Evolutionary conservation across 345 rosid genomes (phyloP), one percentile per base, ranked within the genome.

Genomic region (Pelargonium nanum): DNA sequence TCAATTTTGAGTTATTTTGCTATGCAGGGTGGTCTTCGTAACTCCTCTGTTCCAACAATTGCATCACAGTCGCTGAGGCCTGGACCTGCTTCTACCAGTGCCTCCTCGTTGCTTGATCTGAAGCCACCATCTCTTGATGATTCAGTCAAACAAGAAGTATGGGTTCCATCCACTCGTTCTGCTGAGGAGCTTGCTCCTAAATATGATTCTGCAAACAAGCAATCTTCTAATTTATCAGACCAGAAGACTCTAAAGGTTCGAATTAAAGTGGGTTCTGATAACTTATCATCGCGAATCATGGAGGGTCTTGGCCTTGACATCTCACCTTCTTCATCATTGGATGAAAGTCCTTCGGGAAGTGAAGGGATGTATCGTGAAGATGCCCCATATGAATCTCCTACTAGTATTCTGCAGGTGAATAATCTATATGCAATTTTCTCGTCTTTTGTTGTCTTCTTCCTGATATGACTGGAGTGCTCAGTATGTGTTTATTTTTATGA

Each of bases 261-360:
- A 70, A 80, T 85, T 24, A 89, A 80, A 85, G 78, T 87, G 63
- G 86, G 96, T 71, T 77, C 94, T 19, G 90, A 75, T 78, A 89
- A 89, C 76, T 78, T 81, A 80, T 72, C 78, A 22, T 76, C 88
- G 30, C 76, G 64, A n/a, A n/a, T n/a, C n/a, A n/a, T n/a, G n/a
- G n/a, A n/a, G n/a, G 91, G 86, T 25, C 87, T 83, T 58, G 90
- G 88, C 55, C 90, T 93, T 77, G 84, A 74, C 68, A 75, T 72
- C 59, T 87, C 92, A 25, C 92, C 92, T 58, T 81, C 90, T 28
- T 78, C 91, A 19, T 92, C 96, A 20, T 26, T 68, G 66, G 83
- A 83, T 72, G 85, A 83, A 23, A 78, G 89, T 76, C 87, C 78
- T 23, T 84, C 86, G 22, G 95, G 83, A 71, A 78, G 78, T 70